A percentile compares a stretch with the other conserved stretches of the same genome.
phyloP scores from a whole-genome alignment of 768 basidiomycete species.

The Lactarius hengduanensis region DNA sequence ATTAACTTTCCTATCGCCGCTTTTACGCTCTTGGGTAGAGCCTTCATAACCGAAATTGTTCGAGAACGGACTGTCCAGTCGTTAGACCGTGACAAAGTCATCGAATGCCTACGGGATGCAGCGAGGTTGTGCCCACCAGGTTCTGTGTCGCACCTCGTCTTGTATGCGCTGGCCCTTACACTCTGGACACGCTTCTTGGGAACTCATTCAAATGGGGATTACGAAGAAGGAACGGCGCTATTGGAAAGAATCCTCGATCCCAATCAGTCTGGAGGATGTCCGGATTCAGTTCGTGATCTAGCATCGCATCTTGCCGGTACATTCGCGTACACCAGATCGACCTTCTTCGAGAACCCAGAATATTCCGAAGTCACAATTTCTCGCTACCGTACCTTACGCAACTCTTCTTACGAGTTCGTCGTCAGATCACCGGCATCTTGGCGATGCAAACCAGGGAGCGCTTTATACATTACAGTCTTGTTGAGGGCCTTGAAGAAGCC shows the following conservation, averaged over 20 bases:
- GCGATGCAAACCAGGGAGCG: background rate
- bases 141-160: no score
- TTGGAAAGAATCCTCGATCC: background rate
- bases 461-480: background rate
- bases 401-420: no score
- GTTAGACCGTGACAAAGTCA: no score
- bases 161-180: no score
- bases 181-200: no score
- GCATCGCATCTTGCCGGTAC: background rate
- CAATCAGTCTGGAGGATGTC: background rate
- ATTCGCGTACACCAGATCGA: background rate
- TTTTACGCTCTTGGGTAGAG: no score
- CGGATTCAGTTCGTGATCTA: background rate
- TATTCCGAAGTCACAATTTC: constrained; percentile 8
- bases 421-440: no score
- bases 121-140: no score
- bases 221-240: constrained; percentile 3
- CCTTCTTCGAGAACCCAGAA: background rate
- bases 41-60: no score
- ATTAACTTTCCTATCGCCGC: no score
- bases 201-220: background rate
- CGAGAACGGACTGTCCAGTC: no score
- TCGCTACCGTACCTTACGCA: background rate
- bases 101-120: no score
- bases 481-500: constrained; percentile 4